Base-by-base conservation (phyloP, 192 early-diverging fungal genomes). In the Nowakowskiella sp. region DNA sequence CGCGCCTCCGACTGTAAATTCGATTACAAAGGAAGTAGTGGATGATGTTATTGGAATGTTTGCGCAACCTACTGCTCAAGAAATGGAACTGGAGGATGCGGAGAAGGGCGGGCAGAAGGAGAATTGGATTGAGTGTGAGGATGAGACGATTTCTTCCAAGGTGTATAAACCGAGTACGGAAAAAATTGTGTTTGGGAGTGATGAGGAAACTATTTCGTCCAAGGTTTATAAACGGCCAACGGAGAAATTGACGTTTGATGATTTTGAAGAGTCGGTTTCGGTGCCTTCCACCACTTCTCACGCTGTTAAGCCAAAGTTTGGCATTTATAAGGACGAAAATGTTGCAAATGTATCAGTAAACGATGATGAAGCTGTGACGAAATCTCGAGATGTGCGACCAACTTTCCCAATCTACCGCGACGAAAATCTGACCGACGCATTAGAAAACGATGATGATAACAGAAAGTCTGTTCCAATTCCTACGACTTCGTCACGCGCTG, bases 131-230 rank as follows among this genome's bases (percentile, higher is more conserved):
- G 19, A 57, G n/a, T 22, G 29, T 2, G 44, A 7, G n/a, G 3
- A 3, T 31, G 44, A 45, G 21, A 7, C 46, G 6, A 13, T 39
- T 19, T 19, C 36, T 19, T 13, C 36, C 36, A 19, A 39, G 19
- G 36, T 19, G n/a, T n/a, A n/a, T n/a, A n/a, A n/a, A n/a, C n/a
- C n/a, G n/a, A n/a, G n/a, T n/a, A n/a, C n/a, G n/a, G n/a, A n/a
- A n/a, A n/a, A n/a, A n/a, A n/a, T n/a, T n/a, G n/a, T n/a, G 36
- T 13, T 39, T 49, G 8, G 57, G 24, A 5, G 53, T 31, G 66
- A 67, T 8, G 76, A 78, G 51, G 76, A 78, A 52, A 78, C 76
- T 8, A 74, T 78, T 19, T 71, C 67, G 19, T 39, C 39, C 6
- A 52, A 72, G 22, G 72, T 78, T 6, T 73, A 51, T 59, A 28